Evolutionary conservation across 164 flowering plant species (phyloP).

Genomic region (Sedum album): DNA sequence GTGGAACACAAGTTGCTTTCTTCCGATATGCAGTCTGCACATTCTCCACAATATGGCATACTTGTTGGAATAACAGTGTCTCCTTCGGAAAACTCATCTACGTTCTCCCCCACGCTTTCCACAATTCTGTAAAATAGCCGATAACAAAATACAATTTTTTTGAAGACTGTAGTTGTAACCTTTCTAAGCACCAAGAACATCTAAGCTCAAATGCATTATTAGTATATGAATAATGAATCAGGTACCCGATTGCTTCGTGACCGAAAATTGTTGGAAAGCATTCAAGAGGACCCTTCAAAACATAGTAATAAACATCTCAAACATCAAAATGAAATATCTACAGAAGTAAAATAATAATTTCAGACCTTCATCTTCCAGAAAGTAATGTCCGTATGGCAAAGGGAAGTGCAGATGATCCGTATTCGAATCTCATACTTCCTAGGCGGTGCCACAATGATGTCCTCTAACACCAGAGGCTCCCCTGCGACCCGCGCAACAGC

Average conservation of each 20-base stretch:
- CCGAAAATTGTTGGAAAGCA: conserved; percentile 54
- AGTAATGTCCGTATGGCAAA: conserved; percentile 48
- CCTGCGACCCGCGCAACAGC: conserved; percentile 42
- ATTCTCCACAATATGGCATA: no score
- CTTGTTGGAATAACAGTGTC: conserved; percentile 20
- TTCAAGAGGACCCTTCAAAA: conserved; percentile 40
- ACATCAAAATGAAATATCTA: not conserved
- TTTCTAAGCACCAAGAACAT: not conserved
- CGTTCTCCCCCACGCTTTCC: conserved; percentile 55
- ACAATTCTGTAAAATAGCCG: conserved; percentile 28
- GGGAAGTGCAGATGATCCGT: conserved; percentile 50
- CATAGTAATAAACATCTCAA: not conserved
- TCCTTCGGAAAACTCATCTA: conserved; percentile 35
- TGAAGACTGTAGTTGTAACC: not conserved
- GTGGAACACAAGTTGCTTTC: conserved; percentile 50
- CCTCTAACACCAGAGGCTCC: conserved; percentile 51
- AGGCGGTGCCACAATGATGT: conserved; percentile 56
- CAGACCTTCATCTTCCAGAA: conserved; percentile 44
- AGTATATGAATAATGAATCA: not conserved
- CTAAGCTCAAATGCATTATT: not conserved
- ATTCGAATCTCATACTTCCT: conserved; percentile 41
- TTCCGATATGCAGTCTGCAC: conserved; percentile 29
- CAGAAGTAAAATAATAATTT: not conserved
- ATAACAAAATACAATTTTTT: not conserved
- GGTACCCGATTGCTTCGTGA: conserved; percentile 71